Percentiles rank a stretch among this genome's conserved stretches.
Evolutionary conservation across 768 basidiomycete species (phyloP).

Genomic region (Galerina marginata): DNA sequence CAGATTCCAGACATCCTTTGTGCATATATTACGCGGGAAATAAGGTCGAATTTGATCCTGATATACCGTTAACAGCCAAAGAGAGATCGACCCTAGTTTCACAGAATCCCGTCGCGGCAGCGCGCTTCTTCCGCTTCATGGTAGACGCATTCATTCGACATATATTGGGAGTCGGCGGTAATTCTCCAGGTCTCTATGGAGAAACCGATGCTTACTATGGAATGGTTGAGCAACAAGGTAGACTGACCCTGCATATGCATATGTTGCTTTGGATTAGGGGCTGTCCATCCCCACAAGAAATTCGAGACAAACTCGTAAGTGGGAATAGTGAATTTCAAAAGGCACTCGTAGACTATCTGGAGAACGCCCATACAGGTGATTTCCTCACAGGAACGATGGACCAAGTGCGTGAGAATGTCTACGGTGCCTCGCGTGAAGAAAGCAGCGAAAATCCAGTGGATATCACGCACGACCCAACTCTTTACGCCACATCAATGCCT

Average conservation of each 20-base stretch:
- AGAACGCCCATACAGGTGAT: slow-evolving; percentile 35
- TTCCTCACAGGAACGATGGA: slow-evolving; percentile 29
- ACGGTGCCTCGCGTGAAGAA: not conserved
- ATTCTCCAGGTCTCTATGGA: slow-evolving; percentile 34
- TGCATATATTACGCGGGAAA: slow-evolving; percentile 40
- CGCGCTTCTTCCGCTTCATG: slow-evolving; percentile 38
- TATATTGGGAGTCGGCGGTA: slow-evolving; percentile 25
- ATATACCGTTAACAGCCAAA: not conserved
- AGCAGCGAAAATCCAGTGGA: not conserved
- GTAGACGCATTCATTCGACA: slow-evolving; percentile 35
- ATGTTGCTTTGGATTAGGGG: slow-evolving; percentile 39
- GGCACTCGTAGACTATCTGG: slow-evolving; percentile 35
- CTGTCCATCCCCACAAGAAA: slow-evolving; percentile 32
- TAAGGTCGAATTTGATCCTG: slow-evolving; percentile 26
- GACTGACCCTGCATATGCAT: slow-evolving; percentile 41
- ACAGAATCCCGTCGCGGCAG: slow-evolving; percentile 23
- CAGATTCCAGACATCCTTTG: slow-evolving; percentile 37
- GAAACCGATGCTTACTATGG: slow-evolving; percentile 39
- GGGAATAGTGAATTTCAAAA: slow-evolving; percentile 31
- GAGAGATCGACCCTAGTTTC: slow-evolving; percentile 3
- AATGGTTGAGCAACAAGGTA: slow-evolving; percentile 45
- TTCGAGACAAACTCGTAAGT: slow-evolving; percentile 30
- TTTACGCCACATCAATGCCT: too few species aligned
- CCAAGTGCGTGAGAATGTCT: slow-evolving; percentile 13
- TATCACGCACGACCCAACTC: too few species aligned